Evolutionary conservation across 129 eudicot genomes (phyloP), one percentile per base, ranked within the genome.

Genomic region (Saposhnikovia divaricata): DNA sequence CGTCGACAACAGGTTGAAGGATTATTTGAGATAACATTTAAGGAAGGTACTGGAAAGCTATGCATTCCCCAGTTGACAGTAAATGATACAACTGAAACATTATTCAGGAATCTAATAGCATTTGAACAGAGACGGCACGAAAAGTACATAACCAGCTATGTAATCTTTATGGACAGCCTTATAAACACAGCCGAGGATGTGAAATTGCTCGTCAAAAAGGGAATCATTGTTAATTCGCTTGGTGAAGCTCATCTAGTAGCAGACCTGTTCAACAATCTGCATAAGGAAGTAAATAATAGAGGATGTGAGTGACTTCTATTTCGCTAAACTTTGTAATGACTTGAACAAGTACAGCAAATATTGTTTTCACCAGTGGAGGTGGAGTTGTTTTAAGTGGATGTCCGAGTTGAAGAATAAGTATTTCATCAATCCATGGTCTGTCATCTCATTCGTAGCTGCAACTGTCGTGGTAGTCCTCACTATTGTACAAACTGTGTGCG

Each of bases 401-500:
- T 21, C 6, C 9, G 34, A 63, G 4, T 63, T 76, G 53, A 63
- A 51, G 40, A 59, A 13, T 11, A 37, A 65, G 34, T 83, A 83
- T 45, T 78, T 78, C 53, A 72, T 27, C 79, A 53, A 28, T 53
- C 85, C 85, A 6, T 83, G 85, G 85, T 72, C 85, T 43, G 15
- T 53, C 31, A 55, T 78, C 9, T 83, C 85, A 25, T 72, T 83
- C 9, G 15, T 78, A 43, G 82, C 65, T 37, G 85, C 79, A 34
- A 16, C 37, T 28, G 31, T 47, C 8, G 23, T 83, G 34, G 75
- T 83, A 34, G 37, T 2, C 37, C 37, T 34, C 37, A 34, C 37
- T 34, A 34, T 34, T 34, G 37, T 2, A 34, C 37, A 34, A 34
- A 34, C 37, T 34, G 37, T 34, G 37, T 34, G 37, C 2, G 37